Evolutionary conservation across 495 filamentous ascomycete genomes (phyloP).

Genomic region (Aspergillus nanangensis): DNA sequence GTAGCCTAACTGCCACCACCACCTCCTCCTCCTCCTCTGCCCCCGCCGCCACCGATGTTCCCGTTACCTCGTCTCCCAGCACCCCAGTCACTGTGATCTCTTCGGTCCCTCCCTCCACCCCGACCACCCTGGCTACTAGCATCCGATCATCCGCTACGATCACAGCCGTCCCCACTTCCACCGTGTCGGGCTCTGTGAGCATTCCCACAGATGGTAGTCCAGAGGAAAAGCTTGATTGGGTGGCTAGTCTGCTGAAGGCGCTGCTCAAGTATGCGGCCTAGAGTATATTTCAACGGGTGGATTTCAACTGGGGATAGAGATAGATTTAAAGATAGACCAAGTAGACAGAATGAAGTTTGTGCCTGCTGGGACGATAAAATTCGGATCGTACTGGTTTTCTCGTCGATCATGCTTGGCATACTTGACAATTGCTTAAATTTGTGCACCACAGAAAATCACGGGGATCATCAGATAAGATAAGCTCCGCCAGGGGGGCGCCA

Average conservation of each 20-base stretch:
- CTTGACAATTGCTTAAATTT: background rate
- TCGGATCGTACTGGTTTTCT: too few relatives aligned
- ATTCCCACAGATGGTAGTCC: conserved; percentile 24
- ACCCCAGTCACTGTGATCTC: conserved; percentile 9
- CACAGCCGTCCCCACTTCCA: background rate
- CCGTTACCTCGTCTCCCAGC: conserved; percentile 9
- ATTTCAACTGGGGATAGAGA: conserved; percentile 1
- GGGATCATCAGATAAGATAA: background rate
- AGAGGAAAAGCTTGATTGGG: conserved; percentile 22
- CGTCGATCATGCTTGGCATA: background rate
- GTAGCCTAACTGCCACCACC: too few relatives aligned
- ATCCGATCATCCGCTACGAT: conserved; percentile 3
- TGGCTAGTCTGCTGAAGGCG: conserved; percentile 15
- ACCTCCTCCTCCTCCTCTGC: conserved; percentile 11
- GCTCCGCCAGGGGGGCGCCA: too few relatives aligned
- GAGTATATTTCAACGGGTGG: too few relatives aligned
- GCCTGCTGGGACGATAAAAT: too few relatives aligned
- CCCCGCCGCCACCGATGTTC: conserved; percentile 5
- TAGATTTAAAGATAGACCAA: background rate
- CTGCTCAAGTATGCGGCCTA: conserved; percentile 24
- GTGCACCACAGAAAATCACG: background rate
- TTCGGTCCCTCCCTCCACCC: conserved; percentile 4
- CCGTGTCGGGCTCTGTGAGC: conserved; percentile 1
- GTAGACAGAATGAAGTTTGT: background rate
- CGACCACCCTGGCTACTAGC: conserved; percentile 7